A percentile compares a stretch with the other conserved stretches of the same genome.
phyloP scores from a whole-genome alignment of 1,139 yeast genomes.

The Pneumocystis carinii region DNA sequence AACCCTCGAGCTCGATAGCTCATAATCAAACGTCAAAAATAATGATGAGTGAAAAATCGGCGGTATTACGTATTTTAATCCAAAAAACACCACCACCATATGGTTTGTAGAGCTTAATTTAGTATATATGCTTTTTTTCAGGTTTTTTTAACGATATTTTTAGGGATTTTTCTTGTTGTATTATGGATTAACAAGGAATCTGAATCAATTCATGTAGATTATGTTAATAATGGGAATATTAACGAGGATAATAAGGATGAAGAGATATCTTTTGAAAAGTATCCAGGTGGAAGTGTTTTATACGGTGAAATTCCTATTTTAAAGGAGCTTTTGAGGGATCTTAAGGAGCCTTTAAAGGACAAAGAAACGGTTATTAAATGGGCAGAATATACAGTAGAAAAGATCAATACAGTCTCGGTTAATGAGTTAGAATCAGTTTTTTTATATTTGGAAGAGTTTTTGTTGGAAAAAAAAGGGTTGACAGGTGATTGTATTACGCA shows the following conservation, averaged over 20 bases:
- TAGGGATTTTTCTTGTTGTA: neutral
- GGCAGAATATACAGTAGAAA: neutral
- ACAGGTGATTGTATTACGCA: slow-evolving; percentile 28
- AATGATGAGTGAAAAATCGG: neutral
- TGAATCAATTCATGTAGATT: neutral
- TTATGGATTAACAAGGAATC: neutral
- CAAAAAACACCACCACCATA: neutral
- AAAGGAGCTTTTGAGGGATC: neutral
- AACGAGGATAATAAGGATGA: neutral
- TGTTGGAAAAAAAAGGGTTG: neutral
- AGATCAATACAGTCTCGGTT: neutral
- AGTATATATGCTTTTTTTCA: neutral
- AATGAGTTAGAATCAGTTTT: neutral
- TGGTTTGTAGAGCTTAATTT: neutral
- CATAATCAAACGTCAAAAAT: neutral
- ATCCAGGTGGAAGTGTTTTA: neutral
- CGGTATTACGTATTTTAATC: neutral
- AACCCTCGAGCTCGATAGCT: neutral
- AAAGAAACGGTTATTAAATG: neutral
- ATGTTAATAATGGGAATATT: neutral
- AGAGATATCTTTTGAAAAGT: neutral
- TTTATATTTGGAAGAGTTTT: neutral
- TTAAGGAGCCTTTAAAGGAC: neutral
- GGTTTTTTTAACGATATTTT: neutral
- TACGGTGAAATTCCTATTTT: neutral